Base-by-base conservation (phyloP, 2,329 filamentous ascomycete species). In the Xylaria sp. region DNA sequence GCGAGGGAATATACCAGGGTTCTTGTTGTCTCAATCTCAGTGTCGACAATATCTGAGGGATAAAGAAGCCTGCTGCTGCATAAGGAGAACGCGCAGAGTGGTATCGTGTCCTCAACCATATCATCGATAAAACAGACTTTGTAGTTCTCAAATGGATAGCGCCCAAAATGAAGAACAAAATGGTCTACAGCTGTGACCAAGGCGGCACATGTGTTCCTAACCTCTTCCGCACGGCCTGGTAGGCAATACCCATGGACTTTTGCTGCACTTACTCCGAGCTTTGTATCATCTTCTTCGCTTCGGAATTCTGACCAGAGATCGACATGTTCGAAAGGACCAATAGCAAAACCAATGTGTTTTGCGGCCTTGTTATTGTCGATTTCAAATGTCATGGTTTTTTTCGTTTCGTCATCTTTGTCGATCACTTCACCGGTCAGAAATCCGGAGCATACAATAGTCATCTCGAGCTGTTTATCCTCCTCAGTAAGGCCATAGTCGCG, bases 61-160 rank as follows among this genome's bases (percentile, higher is more conserved):
- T 93, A 97, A 0, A 99, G 87, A 0, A 99, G 84, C 50, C 93
- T 89, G 58, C 88, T 95, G 82, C 93, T 98, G 81, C 94, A 94
- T 36, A 99, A 88, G 0, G 94, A 92, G 73, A 99, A 85, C 0
- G 92, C 95, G 39, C 94, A 94, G 8, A 93, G 88, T 19, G 94
- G 88, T 21, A 91, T 85, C 0, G 92, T 91, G 66, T 97, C 92
- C 34, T 88, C 85, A 0, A 91, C 82, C 78, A 96, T 87, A 78
- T 99, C 96, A 74, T 99, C 96, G 19, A 99, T 90, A 74, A 99
- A 99, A 73, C 93, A 94, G 63, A 98, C 82, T 76, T 97, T 97
- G 84, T 97, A 98, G 76, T 92, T 94, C 32, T 92, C 88, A 78
- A 96, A 98, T 0, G 96, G 94, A 78, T 97, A 99, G 24, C 92